These are phyloP conservation scores for Trametes pubescens DNA, from an alignment of 1,284 basidiomycete species.

Conservation along the genomic window DNA sequence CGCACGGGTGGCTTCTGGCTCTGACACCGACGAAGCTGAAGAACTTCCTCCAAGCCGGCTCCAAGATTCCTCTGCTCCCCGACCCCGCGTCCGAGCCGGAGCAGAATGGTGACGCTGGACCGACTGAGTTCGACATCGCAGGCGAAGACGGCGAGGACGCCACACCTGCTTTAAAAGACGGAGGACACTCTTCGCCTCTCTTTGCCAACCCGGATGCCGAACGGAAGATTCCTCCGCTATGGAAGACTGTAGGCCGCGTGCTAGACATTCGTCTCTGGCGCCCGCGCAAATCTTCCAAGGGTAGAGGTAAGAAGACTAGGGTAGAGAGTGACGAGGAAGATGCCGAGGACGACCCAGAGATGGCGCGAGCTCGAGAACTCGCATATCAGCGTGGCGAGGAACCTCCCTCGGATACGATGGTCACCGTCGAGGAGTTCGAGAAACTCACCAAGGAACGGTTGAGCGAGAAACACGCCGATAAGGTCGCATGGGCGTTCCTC, in stretches of 20 bases:
- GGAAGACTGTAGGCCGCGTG: constrained; percentile 85
- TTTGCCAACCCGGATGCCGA: constrained; percentile 64
- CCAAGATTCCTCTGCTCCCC: constrained; percentile 71
- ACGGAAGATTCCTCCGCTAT: constrained; percentile 70
- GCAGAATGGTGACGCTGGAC: constrained; percentile 40
- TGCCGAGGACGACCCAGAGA: constrained; percentile 22
- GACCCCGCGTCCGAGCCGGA: constrained; percentile 45
- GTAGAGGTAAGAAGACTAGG: constrained; percentile 35
- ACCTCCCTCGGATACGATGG: constrained; percentile 56
- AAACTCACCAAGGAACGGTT: constrained; percentile 53
- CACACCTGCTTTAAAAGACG: constrained; percentile 44
- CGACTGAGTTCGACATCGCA: constrained; percentile 31
- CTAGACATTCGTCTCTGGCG: constrained; percentile 78
- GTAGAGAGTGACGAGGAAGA: constrained; percentile 28
- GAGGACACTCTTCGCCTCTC: constrained; percentile 44
- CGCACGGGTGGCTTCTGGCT: constrained; percentile 87
- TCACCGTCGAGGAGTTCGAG: constrained; percentile 71
- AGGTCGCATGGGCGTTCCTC: constrained; percentile 81
- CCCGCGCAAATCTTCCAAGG: constrained; percentile 42
- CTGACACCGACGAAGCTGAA: constrained; percentile 69
- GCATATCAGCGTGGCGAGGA: constrained; percentile 65
- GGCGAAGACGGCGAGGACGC: constrained; percentile 45
- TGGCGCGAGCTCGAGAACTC: constrained; percentile 47
- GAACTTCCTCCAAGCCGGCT: constrained; percentile 78
- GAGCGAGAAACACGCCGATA: constrained; percentile 58